Percentiles rank a stretch among this genome's conserved stretches.
Conservation (phyloP, 208 protist genomes). For the Entamoeba histolytica region DNA sequence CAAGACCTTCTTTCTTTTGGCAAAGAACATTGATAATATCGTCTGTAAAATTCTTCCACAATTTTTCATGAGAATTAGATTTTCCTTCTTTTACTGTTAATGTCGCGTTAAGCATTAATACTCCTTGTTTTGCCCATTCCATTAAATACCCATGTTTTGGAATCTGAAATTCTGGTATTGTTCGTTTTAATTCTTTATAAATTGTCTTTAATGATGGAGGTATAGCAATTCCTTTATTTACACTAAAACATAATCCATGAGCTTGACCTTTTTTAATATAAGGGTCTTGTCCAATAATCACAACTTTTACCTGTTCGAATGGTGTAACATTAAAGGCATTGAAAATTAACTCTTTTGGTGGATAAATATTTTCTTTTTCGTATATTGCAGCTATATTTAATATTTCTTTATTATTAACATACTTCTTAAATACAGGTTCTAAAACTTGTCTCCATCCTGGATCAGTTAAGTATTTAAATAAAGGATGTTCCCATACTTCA, state of each 20-base stretch:
- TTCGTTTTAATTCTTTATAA: slow-evolving; percentile 65
- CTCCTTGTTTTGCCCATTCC: slow-evolving; percentile 73
- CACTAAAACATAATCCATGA: slow-evolving; percentile 78
- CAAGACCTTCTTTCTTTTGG: slow-evolving; percentile 12
- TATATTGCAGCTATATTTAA: not conserved
- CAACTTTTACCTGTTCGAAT: slow-evolving; percentile 60
- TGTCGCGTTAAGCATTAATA: slow-evolving; percentile 77
- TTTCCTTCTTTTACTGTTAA: slow-evolving; percentile 66
- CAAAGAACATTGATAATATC: slow-evolving; percentile 55
- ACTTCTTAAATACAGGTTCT: not conserved
- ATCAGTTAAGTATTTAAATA: not conserved
- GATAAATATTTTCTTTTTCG: slow-evolving; percentile 37
- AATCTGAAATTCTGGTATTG: slow-evolving; percentile 51
- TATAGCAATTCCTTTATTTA: slow-evolving; percentile 51
- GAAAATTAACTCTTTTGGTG: slow-evolving; percentile 55
- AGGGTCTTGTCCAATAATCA: slow-evolving; percentile 78
- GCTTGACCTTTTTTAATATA: slow-evolving; percentile 67
- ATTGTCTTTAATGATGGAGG: slow-evolving; percentile 60
- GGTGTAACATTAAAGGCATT: slow-evolving; percentile 60
- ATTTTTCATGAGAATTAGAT: slow-evolving; percentile 68
- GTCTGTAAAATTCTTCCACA: slow-evolving; percentile 78
- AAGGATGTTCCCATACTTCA: not conserved
- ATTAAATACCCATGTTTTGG: slow-evolving; percentile 68
- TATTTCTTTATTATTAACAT: not conserved
- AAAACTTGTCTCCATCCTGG: not conserved